Percentiles rank a stretch among this genome's conserved stretches.
Conservation (phyloP, 371 early-diverging fungal genomes). For the Blakeslea trispora region DNA sequence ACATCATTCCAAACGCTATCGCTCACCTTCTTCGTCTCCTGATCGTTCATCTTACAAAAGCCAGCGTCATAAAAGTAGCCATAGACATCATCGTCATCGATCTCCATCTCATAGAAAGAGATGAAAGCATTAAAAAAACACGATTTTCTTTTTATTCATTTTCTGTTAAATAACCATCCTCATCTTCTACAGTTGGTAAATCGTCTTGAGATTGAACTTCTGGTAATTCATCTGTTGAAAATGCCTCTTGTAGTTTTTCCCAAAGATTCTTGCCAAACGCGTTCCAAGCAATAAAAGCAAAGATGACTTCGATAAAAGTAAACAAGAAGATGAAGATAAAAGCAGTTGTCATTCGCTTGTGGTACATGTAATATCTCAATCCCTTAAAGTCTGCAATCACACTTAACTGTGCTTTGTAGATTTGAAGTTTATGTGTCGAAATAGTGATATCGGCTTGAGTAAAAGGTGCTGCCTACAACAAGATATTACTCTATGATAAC, state of each 20-base stretch:
- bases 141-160: conserved; percentile 7
- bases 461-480: neutral
- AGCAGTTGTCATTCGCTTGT: conserved; percentile 71
- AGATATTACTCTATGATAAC: too few species aligned
- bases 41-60: neutral
- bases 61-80: neutral
- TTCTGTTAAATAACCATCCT: conserved; percentile 23
- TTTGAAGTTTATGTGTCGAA: conserved; percentile 62
- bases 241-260: conserved; percentile 36
- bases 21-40: too few species aligned
- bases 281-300: conserved; percentile 67
- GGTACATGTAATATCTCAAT: conserved; percentile 78
- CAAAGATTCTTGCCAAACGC: conserved; percentile 42
- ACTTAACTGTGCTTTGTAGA: conserved; percentile 65
- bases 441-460: conserved; percentile 54
- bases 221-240: conserved; percentile 16
- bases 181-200: conserved; percentile 10
- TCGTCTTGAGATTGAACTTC: conserved; percentile 3
- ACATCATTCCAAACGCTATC: too few species aligned
- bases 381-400: conserved; percentile 82
- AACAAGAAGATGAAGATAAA: conserved; percentile 58
- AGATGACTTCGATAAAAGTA: conserved; percentile 67
- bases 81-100: neutral
- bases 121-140: neutral
- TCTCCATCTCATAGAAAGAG: neutral